Evolutionary conservation across 306 rosid species (phyloP).

Genomic region (barrel medic (Medicago truncatula)): DNA sequence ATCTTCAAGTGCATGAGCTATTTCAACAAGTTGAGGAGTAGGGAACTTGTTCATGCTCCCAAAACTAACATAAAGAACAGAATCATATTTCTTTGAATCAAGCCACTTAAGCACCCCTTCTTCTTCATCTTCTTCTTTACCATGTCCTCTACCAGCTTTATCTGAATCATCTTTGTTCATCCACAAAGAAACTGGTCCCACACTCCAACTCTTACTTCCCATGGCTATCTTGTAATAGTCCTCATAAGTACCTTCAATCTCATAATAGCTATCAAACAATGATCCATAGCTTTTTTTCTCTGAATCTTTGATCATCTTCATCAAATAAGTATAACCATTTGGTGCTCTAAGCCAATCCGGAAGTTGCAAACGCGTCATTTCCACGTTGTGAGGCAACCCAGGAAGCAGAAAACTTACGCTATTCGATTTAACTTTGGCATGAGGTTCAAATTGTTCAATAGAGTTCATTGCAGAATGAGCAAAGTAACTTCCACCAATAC

Average conservation of each 20-base stretch:
- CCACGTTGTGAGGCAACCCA: neutral
- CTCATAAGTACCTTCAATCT: neutral
- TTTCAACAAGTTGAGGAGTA: neutral
- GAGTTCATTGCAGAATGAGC: neutral
- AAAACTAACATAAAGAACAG: neutral
- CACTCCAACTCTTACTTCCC: neutral
- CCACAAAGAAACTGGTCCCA: neutral
- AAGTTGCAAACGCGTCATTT: neutral
- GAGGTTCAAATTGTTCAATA: neutral
- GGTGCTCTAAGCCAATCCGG: neutral
- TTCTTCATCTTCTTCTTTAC: neutral
- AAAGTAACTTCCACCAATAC: neutral
- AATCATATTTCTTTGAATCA: neutral
- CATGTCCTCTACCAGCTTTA: neutral
- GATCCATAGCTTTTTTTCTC: neutral
- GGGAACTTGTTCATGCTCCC: neutral
- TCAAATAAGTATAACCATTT: neutral
- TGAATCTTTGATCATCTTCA: neutral
- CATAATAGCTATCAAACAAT: neutral
- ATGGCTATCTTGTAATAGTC: neutral
- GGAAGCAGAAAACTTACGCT: neutral
- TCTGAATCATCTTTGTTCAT: neutral
- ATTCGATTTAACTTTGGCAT: neutral
- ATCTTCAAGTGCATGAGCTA: neutral
- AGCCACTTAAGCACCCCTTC: neutral